A percentile compares a stretch with the other conserved stretches of the same genome.
Evolutionary conservation across 352 stramenopile genomes (phyloP).

Genomic region (Globisporangium carolinianum): DNA sequence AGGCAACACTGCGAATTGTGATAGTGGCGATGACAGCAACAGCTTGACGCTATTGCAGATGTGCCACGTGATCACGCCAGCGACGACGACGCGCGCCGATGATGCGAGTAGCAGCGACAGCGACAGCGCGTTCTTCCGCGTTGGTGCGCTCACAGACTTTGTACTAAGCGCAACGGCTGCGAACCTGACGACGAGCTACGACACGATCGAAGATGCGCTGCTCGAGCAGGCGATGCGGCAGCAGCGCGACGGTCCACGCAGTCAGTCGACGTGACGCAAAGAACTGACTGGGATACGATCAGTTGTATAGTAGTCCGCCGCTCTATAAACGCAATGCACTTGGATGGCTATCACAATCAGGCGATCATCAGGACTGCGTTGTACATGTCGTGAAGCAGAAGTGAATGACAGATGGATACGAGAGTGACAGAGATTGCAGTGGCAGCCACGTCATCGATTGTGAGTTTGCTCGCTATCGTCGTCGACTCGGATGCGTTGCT

Average conservation of each 20-base stretch:
- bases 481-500: no score
- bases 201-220: constrained; percentile 18
- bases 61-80: constrained; percentile 17
- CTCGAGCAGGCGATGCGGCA: neutral
- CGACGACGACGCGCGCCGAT: neutral
- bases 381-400: no score
- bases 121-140: constrained; percentile 5
- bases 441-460: no score
- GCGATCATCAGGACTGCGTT: no score
- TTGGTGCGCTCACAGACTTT: constrained; percentile 19
- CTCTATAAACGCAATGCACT: no score
- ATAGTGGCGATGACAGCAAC: neutral
- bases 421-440: no score
- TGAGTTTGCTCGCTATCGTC: no score
- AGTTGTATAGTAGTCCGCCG: neutral
- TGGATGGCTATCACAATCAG: no score
- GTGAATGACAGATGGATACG: no score
- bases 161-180: constrained; percentile 12
- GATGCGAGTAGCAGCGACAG: no score
- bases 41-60: constrained; percentile 13
- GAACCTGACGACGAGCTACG: constrained; percentile 15
- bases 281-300: neutral
- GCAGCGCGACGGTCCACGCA: neutral
- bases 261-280: no score
- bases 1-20: no score